Conservation (phyloP, 2,329 filamentous ascomycete species). For the Aspergillus fischeri region DNA sequence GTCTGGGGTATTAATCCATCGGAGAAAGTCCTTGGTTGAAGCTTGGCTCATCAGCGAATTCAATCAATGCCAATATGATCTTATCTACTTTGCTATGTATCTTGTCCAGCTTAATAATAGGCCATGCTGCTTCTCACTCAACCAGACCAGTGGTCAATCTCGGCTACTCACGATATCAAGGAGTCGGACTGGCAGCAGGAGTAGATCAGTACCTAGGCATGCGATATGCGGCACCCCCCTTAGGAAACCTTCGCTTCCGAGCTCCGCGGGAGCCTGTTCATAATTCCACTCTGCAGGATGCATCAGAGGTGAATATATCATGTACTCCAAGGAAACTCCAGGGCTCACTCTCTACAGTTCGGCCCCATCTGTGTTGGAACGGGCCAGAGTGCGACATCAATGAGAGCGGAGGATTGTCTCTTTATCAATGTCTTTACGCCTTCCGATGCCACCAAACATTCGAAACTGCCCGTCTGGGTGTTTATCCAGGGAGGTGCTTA, state of each 20-base stretch:
- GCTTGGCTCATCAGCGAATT: background rate
- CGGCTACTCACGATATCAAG: constrained; percentile 61
- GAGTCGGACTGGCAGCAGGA: constrained; percentile 50
- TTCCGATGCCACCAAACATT: constrained; percentile 25
- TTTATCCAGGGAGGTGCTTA: constrained; percentile 59
- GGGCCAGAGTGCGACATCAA: constrained; percentile 58
- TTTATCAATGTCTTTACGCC: constrained; percentile 34
- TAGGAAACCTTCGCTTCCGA: constrained; percentile 59
- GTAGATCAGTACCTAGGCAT: constrained; percentile 68
- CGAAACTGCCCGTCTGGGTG: constrained; percentile 59
- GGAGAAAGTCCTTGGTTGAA: background rate
- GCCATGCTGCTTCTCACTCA: too few relatives aligned
- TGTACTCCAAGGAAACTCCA: too few relatives aligned
- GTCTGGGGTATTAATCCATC: background rate
- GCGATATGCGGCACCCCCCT: constrained; percentile 63
- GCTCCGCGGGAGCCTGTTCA: constrained; percentile 57
- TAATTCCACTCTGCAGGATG: constrained; percentile 41
- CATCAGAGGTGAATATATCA: constrained; percentile 42
- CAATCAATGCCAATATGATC: too few relatives aligned
- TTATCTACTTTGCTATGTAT: too few relatives aligned
- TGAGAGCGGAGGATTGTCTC: constrained; percentile 36
- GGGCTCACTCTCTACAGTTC: constrained; percentile 12
- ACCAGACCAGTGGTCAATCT: constrained; percentile 49
- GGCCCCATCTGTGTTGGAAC: constrained; percentile 59
- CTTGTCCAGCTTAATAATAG: too few relatives aligned